Percentiles rank a stretch among this genome's conserved stretches.
These are phyloP conservation scores for Penicillium pulvis DNA, from an alignment of 495 filamentous ascomycete genomes.

Conservation along the genomic window DNA sequence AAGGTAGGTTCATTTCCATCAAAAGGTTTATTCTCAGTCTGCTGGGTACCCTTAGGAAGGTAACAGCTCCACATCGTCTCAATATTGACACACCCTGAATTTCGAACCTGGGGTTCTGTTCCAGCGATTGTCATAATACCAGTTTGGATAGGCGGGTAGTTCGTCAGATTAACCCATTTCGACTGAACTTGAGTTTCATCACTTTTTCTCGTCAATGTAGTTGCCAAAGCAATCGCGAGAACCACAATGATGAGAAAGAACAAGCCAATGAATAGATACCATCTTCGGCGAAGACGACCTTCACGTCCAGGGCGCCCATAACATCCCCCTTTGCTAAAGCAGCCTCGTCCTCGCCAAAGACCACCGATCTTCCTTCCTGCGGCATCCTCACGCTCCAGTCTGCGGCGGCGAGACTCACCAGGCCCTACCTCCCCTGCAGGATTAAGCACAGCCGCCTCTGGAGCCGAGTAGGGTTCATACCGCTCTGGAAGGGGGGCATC, in stretches of 20 bases:
- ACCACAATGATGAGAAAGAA: conserved; percentile 60
- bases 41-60: conserved; percentile 69
- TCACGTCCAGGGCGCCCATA: conserved; percentile 64
- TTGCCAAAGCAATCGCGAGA: conserved; percentile 59
- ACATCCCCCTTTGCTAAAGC: conserved; percentile 59
- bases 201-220: conserved; percentile 57
- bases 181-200: conserved; percentile 48
- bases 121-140: conserved; percentile 76
- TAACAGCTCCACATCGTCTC: conserved; percentile 79
- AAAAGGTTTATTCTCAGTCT: conserved; percentile 60
- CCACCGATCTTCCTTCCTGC: conserved; percentile 55
- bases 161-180: conserved; percentile 80
- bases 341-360: conserved; percentile 62
- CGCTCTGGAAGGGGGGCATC: conserved; percentile 29
- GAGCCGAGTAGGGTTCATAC: conserved; percentile 25
- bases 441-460: conserved; percentile 26
- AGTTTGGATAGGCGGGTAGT: conserved; percentile 82
- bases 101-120: conserved; percentile 57
- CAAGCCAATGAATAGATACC: conserved; percentile 56
- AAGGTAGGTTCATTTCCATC: conserved; percentile 71
- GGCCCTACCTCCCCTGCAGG: conserved; percentile 41
- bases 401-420: conserved; percentile 54
- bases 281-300: conserved; percentile 62
- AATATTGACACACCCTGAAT: conserved; percentile 67
- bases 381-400: conserved; percentile 65